phyloP scores from a whole-genome alignment of 2,329 filamentous ascomycete genomes.

The Colletotrichum tanaceti region DNA sequence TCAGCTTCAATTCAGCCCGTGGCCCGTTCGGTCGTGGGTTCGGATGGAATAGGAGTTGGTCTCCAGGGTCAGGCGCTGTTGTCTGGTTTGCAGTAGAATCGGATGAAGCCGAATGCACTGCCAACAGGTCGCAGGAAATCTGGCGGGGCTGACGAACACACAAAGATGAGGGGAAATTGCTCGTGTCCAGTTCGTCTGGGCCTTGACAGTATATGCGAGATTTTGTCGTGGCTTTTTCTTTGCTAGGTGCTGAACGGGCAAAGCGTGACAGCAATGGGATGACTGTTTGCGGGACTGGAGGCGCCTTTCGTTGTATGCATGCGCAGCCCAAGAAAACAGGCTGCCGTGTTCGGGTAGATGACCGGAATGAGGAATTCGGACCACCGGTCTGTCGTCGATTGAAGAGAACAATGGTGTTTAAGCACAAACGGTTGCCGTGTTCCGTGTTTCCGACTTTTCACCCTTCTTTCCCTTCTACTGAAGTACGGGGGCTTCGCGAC shows the following conservation, averaged over 20 bases:
- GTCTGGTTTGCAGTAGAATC: constrained; percentile 19
- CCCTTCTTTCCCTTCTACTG: constrained; percentile 33
- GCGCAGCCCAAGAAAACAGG: constrained; percentile 30
- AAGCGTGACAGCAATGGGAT: constrained; percentile 7
- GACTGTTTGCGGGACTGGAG: constrained; percentile 33
- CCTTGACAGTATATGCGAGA: constrained; percentile 30
- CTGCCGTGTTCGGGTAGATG: constrained; percentile 30
- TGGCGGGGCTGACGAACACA: background rate
- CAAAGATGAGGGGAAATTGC: background rate
- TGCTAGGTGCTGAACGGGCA: constrained; percentile 26
- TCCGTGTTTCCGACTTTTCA: constrained; percentile 2
- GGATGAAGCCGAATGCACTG: constrained; percentile 15
- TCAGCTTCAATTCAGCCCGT: constrained; percentile 11
- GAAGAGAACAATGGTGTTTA: constrained; percentile 4
- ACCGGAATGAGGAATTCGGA: constrained; percentile 23
- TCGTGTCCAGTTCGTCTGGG: constrained; percentile 2
- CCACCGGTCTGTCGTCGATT: constrained; percentile 19
- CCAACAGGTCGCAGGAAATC: constrained; percentile 15
- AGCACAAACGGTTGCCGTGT: constrained; percentile 16
- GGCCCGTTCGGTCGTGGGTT: constrained; percentile 24
- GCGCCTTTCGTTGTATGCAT: constrained; percentile 29
- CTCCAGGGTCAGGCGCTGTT: constrained; percentile 10
- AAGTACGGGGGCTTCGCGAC: constrained; percentile 21
- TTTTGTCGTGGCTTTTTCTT: constrained; percentile 14
- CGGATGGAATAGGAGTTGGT: constrained; percentile 24